phyloP scores from a whole-genome alignment of 2,329 filamentous ascomycete species.

The Furcasterigmium furcatum region DNA sequence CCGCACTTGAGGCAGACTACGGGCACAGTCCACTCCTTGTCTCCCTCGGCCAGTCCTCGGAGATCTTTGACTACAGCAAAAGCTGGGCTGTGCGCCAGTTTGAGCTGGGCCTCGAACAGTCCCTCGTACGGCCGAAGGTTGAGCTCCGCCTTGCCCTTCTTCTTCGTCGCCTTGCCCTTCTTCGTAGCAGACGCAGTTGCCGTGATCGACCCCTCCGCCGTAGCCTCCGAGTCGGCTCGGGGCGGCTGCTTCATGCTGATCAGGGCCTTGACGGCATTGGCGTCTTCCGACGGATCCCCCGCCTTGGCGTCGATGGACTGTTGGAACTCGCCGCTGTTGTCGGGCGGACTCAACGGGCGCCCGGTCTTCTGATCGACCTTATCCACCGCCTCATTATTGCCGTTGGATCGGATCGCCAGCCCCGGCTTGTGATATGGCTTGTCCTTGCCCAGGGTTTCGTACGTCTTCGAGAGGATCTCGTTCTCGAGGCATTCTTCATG shows the following conservation, averaged over 20 bases:
- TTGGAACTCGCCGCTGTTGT: slow-evolving; percentile 45
- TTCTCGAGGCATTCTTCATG: slow-evolving; percentile 61
- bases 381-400: slow-evolving; percentile 32
- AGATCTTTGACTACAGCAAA: slow-evolving; percentile 33
- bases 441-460: slow-evolving; percentile 44
- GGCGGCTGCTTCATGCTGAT: neutral
- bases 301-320: slow-evolving; percentile 52
- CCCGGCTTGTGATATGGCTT: slow-evolving; percentile 40
- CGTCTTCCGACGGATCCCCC: slow-evolving; percentile 33
- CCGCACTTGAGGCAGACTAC: slow-evolving; percentile 48
- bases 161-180: slow-evolving; percentile 32
- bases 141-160: slow-evolving; percentile 25
- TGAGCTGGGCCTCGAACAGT: slow-evolving; percentile 47
- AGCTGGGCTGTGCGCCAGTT: slow-evolving; percentile 30
- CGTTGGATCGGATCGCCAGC: slow-evolving; percentile 16
- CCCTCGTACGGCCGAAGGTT: slow-evolving; percentile 50
- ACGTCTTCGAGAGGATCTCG: slow-evolving; percentile 48
- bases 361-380: slow-evolving; percentile 9
- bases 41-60: slow-evolving; percentile 39
- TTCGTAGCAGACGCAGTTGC: slow-evolving; percentile 17
- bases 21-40: slow-evolving; percentile 51
- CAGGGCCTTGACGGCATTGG: slow-evolving; percentile 11
- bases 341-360: slow-evolving; percentile 48
- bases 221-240: slow-evolving; percentile 21
- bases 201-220: slow-evolving; percentile 1